Evolutionary conservation across 2,329 filamentous ascomycete species (phyloP), one percentile per base, ranked within the genome.

Genomic region (Paramyrothecium roridum): DNA sequence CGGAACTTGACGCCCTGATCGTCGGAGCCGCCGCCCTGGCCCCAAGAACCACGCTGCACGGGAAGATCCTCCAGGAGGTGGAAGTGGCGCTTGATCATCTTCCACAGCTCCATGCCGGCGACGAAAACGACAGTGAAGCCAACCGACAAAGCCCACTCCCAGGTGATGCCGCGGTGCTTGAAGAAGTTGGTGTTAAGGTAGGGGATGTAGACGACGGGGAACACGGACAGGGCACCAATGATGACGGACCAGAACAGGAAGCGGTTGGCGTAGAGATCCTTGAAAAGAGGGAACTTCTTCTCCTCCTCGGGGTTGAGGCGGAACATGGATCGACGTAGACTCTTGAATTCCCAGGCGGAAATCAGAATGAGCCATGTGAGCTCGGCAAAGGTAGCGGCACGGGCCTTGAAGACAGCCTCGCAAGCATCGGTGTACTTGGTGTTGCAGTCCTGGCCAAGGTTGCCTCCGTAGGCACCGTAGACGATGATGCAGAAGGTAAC

Each of bases 321-420:
- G 78, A 91, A 90, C 73, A 91, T 80, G 48, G 85, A 89, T 16
- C 87, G 84, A 7, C 86, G 83, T 66, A 90, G 81, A 64, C 87
- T 83, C 72, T 90, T 87, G 74, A 90, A 88, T 73, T 91, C 88
- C 88, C 88, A 92, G 2, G 89, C 88, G 1, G 88, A 84, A 65
- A 91, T 80, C 50, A 91, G 80, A 37, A 90, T 87, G 53, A 87
- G 78, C 85, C 87, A 91, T 1, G 88, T 90, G 26, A 92, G 74
- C 66, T 86, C 85, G 3, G 86, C 86, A 67, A 91, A 92, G 8
- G 87, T 86, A 23, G 88, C 87, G 1, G 88, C 87, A 11, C 89
- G 85, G 6, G 88, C 89, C 20, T 82, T 79, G 77, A 88, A 90
- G 23, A 90, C 86, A 26, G 81, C 75, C 0, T 73, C 66, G 71